Evolutionary conservation across 345 rosid species (phyloP).

Genomic region (Hirschfeldia incana): DNA sequence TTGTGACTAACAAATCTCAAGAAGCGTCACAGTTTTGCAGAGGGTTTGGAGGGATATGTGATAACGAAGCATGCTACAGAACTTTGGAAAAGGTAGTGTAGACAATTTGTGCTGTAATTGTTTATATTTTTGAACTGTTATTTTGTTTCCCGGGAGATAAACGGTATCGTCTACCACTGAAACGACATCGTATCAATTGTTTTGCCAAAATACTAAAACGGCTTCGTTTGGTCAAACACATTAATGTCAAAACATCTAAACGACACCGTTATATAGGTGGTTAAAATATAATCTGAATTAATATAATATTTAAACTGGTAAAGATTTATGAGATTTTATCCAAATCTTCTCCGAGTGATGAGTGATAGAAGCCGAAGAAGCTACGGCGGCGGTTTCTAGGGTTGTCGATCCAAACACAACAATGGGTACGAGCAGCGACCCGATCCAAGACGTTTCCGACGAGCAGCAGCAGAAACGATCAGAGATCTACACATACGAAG

Average conservation of each 20-base stretch:
- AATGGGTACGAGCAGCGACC: conserved; percentile 82
- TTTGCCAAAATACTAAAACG: too few species aligned
- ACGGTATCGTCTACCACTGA: too few species aligned
- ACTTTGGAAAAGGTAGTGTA: too few species aligned
- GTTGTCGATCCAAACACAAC: not conserved
- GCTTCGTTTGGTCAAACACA: too few species aligned
- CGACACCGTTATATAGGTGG: too few species aligned
- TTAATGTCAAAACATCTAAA: too few species aligned
- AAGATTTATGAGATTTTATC: not conserved
- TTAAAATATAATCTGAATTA: not conserved
- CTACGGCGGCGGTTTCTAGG: conserved; percentile 33
- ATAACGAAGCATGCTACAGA: conserved; percentile 40
- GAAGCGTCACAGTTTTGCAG: conserved; percentile 93
- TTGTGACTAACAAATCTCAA: conserved; percentile 87
- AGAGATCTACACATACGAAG: conserved; percentile 96
- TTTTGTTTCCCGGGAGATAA: too few species aligned
- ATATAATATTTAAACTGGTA: not conserved
- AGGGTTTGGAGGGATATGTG: conserved; percentile 88
- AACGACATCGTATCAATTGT: too few species aligned
- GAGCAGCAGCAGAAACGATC: conserved; percentile 86
- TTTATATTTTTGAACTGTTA: too few species aligned
- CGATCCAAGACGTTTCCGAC: conserved; percentile 72
- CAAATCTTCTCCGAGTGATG: conserved; percentile 20
- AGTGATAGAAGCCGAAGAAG: conserved; percentile 19
- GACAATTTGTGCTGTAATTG: too few species aligned